Conservation (phyloP, 2,329 filamentous ascomycete genomes). For the Cladosporium sp. region DNA sequence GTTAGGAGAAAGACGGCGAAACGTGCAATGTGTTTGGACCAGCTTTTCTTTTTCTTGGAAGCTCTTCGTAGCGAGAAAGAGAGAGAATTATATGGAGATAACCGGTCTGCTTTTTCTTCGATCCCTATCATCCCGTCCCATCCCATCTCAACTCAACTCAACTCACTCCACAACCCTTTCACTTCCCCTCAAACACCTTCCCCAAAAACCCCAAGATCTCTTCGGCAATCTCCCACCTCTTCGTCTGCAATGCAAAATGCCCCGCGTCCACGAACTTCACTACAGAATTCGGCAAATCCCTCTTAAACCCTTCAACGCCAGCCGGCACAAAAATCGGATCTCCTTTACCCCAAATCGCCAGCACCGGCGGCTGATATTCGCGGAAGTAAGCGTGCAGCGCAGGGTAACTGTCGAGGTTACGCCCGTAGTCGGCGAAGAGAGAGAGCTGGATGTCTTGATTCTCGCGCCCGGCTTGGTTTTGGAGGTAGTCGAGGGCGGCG, state of each 20-base stretch:
- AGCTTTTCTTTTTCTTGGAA: not conserved
- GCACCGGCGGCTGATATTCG: constrained; percentile 51
- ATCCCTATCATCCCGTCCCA: too few relatives aligned
- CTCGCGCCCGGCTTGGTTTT: constrained; percentile 44
- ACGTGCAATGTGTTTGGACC: too few relatives aligned
- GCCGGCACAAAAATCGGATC: constrained; percentile 53
- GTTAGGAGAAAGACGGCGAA: too few relatives aligned
- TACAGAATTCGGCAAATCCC: constrained; percentile 51
- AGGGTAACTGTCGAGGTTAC: constrained; percentile 60
- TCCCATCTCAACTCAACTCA: not conserved
- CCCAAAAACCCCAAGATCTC: constrained; percentile 41
- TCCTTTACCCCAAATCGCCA: constrained; percentile 61
- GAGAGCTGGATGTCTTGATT: constrained; percentile 58
- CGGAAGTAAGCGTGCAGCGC: constrained; percentile 58
- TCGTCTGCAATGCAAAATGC: constrained; percentile 55
- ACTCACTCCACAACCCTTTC: not conserved
- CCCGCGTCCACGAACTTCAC: constrained; percentile 56
- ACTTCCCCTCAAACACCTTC: constrained; percentile 14
- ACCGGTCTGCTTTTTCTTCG: too few relatives aligned
- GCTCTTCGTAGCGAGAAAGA: not conserved
- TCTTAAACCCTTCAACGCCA: constrained; percentile 57
- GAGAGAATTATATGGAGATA: not conserved
- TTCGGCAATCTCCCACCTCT: constrained; percentile 39
- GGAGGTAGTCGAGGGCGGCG: constrained; percentile 50
- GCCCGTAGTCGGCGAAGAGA: constrained; percentile 59